Conservation (phyloP, 257 asterid species). For the Marsdenia floribunda region DNA sequence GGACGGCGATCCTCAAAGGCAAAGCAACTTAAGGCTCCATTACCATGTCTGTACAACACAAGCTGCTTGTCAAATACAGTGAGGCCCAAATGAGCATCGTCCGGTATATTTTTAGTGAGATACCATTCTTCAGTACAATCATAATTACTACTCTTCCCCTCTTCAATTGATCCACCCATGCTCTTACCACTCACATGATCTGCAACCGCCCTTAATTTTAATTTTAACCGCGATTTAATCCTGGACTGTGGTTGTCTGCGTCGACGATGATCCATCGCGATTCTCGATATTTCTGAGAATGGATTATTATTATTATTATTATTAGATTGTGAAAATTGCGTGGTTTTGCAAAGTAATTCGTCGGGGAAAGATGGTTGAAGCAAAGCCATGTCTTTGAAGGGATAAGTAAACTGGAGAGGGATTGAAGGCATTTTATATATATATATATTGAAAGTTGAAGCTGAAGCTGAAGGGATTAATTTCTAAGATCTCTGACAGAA, state of each 20-base stretch:
- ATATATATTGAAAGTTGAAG: too few species aligned
- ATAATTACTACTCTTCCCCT: constrained; percentile 32
- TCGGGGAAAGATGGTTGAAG: constrained; percentile 20
- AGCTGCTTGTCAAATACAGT: constrained; percentile 85
- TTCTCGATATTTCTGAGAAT: neutral
- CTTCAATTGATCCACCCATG: constrained; percentile 30
- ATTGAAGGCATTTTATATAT: neutral
- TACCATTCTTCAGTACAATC: constrained; percentile 95
- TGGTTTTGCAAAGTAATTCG: constrained; percentile 3
- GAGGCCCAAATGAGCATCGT: constrained; percentile 88
- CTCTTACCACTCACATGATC: constrained; percentile 17
- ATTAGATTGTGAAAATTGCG: neutral
- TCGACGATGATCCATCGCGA: neutral
- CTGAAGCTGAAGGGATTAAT: too few species aligned
- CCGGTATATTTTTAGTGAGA: constrained; percentile 73
- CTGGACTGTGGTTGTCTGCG: neutral
- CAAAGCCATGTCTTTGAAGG: constrained; percentile 20
- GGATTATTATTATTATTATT: too few species aligned
- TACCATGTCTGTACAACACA: constrained; percentile 67
- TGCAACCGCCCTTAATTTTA: constrained; percentile 5
- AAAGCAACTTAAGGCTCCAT: constrained; percentile 64
- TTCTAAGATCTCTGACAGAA: too few species aligned
- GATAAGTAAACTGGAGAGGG: neutral
- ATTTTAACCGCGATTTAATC: neutral
- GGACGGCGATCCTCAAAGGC: constrained; percentile 90